Evolutionary conservation across 129 eudicot genomes (phyloP).

Genomic region (Rutidosis leptorrhynchoides): DNA sequence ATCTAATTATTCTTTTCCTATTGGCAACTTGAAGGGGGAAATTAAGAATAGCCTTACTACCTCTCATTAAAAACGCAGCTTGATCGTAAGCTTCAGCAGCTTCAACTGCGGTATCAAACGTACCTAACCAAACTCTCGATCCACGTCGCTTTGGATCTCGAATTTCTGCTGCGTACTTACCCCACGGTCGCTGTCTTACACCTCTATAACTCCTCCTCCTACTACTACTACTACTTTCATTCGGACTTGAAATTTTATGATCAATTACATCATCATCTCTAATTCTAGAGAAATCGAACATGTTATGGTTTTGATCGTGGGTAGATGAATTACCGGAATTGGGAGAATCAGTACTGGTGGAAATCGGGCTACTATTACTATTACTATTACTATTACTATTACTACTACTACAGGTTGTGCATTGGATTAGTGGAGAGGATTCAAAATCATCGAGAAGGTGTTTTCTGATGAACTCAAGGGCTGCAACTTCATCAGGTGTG

Average conservation of each 20-base stretch:
- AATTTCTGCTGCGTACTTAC: constrained; percentile 90
- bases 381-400: neutral
- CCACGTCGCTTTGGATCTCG: constrained; percentile 79
- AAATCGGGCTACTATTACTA: neutral
- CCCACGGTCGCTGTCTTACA: constrained; percentile 84
- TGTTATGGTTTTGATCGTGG: neutral
- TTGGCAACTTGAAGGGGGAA: constrained; percentile 66
- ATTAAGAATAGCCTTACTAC: constrained; percentile 75
- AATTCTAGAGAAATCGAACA: neutral
- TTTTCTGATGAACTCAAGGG: constrained; percentile 45
- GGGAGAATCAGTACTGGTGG: constrained; percentile 25
- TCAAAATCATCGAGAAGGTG: constrained; percentile 58
- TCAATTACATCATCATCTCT: constrained; percentile 15
- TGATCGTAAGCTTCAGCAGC: constrained; percentile 84
- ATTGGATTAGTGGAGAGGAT: constrained; percentile 25
- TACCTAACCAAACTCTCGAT: constrained; percentile 81
- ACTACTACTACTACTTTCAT: constrained; percentile 29
- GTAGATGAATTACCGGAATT: constrained; percentile 5
- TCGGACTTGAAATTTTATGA: constrained; percentile 14
- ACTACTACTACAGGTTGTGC: neutral
- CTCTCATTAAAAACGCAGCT: constrained; percentile 73
- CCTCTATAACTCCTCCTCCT: constrained; percentile 55
- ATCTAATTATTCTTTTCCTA: constrained; percentile 11
- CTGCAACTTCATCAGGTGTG: constrained; percentile 34
- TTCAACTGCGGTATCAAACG: constrained; percentile 60